These are phyloP conservation scores for Pistacia vera DNA, from an alignment of 345 rosid species.

Conservation along the genomic window DNA sequence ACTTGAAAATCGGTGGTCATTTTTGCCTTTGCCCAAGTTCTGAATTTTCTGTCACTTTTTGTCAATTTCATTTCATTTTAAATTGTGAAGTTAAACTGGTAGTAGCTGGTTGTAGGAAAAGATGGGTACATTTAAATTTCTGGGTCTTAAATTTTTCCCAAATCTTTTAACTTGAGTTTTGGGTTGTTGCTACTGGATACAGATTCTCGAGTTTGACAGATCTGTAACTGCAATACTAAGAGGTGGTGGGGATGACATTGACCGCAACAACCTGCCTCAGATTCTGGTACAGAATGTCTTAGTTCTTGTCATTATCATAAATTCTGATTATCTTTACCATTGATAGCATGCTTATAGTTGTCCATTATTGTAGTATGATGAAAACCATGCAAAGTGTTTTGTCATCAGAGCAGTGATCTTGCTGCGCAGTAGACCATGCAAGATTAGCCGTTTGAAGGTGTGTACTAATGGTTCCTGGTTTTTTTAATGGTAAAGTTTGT, in stretches of 20 bases:
- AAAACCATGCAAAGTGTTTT: constrained; percentile 90
- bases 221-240: constrained; percentile 78
- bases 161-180: constrained; percentile 4
- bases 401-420: constrained; percentile 86
- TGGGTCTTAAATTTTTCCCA: neutral
- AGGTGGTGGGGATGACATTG: constrained; percentile 89
- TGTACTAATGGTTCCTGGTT: neutral
- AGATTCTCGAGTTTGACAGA: constrained; percentile 83
- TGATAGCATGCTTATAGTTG: constrained; percentile 21
- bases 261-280: constrained; percentile 74
- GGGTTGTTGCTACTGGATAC: constrained; percentile 21
- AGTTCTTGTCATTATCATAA: neutral
- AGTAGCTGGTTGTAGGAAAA: neutral
- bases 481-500: neutral
- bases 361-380: constrained; percentile 69
- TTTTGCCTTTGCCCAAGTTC: neutral
- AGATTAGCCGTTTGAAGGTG: constrained; percentile 90
- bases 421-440: constrained; percentile 92
- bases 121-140: neutral
- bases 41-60: neutral
- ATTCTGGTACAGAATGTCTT: constrained; percentile 61
- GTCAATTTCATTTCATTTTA: neutral
- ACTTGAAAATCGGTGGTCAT: neutral
- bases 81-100: constrained; percentile 5
- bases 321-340: neutral